phyloP scores from a whole-genome alignment of 2,329 filamentous ascomycete species.

The Aspergillus sp. region DNA sequence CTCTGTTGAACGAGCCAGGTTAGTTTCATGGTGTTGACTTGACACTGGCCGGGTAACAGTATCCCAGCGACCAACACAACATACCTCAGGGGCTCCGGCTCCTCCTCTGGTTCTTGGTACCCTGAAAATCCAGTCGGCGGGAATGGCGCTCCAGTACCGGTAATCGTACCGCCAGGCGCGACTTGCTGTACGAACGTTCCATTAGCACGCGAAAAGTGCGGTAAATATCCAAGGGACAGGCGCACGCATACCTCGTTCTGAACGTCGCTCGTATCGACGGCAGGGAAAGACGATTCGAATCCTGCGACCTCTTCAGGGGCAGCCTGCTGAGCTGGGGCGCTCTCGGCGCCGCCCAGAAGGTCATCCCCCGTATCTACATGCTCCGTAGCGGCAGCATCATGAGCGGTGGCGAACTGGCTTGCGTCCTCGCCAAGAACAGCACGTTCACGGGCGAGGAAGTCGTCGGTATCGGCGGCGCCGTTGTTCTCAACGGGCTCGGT shows the following conservation, averaged over 20 bases:
- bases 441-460: constrained; percentile 88
- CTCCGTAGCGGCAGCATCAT: constrained; percentile 52
- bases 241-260: constrained; percentile 55
- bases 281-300: constrained; percentile 88
- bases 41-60: background rate
- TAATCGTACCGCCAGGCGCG: constrained; percentile 70
- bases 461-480: constrained; percentile 52
- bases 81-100: constrained; percentile 72
- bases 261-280: constrained; percentile 64
- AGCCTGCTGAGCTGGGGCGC: constrained; percentile 9
- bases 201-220: constrained; percentile 9
- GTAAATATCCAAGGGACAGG: background rate
- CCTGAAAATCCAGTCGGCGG: constrained; percentile 42
- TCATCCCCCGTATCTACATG: constrained; percentile 59
- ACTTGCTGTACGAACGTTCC: constrained; percentile 42
- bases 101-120: constrained; percentile 59
- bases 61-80: constrained; percentile 4
- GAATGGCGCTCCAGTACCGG: constrained; percentile 54
- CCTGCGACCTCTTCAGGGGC: constrained; percentile 42
- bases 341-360: constrained; percentile 55
- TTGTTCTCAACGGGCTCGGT: constrained; percentile 23
- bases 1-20: constrained; percentile 29
- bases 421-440: constrained; percentile 87
- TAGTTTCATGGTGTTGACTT: constrained; percentile 4
- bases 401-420: constrained; percentile 71